Evolutionary conservation across 2,329 filamentous ascomycete genomes (phyloP), one percentile per base, ranked within the genome.

Genomic region (Fusarium sp.): DNA sequence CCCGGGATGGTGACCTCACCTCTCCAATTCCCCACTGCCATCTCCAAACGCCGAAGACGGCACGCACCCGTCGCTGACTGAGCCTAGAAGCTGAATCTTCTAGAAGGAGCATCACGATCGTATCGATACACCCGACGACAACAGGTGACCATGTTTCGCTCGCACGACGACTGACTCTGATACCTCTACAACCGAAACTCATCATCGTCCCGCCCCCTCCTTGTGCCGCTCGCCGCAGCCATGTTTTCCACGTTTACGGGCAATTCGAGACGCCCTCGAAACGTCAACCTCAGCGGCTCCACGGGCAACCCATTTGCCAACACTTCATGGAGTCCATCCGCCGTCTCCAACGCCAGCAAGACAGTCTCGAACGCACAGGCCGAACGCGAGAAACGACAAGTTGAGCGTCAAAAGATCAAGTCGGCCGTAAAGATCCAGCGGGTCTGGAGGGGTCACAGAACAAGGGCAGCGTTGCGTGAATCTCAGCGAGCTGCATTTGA

Each of bases 161-260:
- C 59, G 38, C 62, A 43, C 63, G 59, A 43, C 63, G 59, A 52
- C 60, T 74, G 60, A 68, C 27, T 56, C 57, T 52, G 27, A 64
- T 27, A 47, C 59, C 22, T 63, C 45, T 27, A 59, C 27, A 43
- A 27, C 22, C 68, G 25, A 65, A 67, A 33, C 56, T 58, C 40
- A 37, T 57, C 66, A 57, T 58, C 43, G 56, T 45, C 17, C 65
- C 40, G 54, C 54, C 69, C 65, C 27, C 25, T 52, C 25, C 43
- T 70, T 65, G 30, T 38, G 43, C 62, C 52, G 45, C 61, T 63
- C 61, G 20, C 60, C 66, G 57, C 63, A 76, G 40, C 70, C 81
- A 98, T 98, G 96, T 97, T 97, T 85, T 92, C 93, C 71, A 95
- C 93, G 63, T 99, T 99, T 85, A 97, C 94, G 27, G 97, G 97